Percentiles rank a stretch among this genome's conserved stretches.
Conservation (phyloP, 1,139 yeast species). For the Candida dubliniensis region DNA sequence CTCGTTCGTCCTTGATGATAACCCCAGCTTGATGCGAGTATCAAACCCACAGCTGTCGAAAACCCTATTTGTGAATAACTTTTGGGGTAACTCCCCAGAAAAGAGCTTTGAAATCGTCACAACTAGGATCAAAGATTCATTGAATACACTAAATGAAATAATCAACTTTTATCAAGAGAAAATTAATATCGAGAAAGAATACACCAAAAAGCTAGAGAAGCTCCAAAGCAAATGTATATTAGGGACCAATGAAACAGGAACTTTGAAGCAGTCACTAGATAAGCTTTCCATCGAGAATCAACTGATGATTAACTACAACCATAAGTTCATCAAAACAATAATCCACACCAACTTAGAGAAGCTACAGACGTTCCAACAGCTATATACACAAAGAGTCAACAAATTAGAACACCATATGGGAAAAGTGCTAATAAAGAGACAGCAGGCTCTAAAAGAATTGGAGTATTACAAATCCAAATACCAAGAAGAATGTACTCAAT, state of each 20-base stretch:
- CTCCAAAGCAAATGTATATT: slow-evolving; percentile 48
- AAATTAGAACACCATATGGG: slow-evolving; percentile 40
- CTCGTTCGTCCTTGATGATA: too few relatives aligned
- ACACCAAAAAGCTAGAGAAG: slow-evolving; percentile 51
- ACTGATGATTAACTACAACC: slow-evolving; percentile 33
- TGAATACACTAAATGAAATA: slow-evolving; percentile 42
- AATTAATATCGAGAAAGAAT: slow-evolving; percentile 70
- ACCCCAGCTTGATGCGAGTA: slow-evolving; percentile 4
- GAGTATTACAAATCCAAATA: slow-evolving; percentile 53
- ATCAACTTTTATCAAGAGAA: slow-evolving; percentile 50
- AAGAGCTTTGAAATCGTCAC: slow-evolving; percentile 34
- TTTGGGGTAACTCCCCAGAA: slow-evolving; percentile 43
- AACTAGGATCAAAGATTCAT: slow-evolving; percentile 33
- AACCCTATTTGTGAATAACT: slow-evolving; percentile 37
- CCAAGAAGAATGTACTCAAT: slow-evolving; percentile 57
- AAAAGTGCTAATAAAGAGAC: slow-evolving; percentile 30
- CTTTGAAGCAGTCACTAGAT: slow-evolving; percentile 60
- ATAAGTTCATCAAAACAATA: slow-evolving; percentile 34
- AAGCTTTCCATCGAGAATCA: slow-evolving; percentile 53
- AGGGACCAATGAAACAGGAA: slow-evolving; percentile 62
- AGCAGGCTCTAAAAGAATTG: slow-evolving; percentile 32
- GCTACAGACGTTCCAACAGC: slow-evolving; percentile 29
- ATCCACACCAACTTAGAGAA: slow-evolving; percentile 36
- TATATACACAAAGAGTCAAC: slow-evolving; percentile 32
- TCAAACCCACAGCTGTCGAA: slow-evolving; percentile 2